Evolutionary conservation across 2,329 filamentous ascomycete species (phyloP).

Genomic region (Fusarium sp.): DNA sequence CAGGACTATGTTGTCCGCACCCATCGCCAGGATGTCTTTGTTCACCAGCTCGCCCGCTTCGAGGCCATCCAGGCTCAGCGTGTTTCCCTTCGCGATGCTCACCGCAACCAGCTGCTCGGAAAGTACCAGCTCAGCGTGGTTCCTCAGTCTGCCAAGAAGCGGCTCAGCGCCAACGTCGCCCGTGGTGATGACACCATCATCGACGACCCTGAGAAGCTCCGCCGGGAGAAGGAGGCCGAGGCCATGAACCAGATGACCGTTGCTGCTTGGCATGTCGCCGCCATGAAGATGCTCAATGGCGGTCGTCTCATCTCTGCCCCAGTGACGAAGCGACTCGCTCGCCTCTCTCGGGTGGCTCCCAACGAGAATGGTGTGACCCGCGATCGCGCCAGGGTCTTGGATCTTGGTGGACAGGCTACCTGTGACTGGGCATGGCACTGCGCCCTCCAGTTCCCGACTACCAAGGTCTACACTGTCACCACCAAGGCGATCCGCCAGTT

Average conservation of each 20-base stretch:
- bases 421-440: conserved; percentile 98
- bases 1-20: conserved; percentile 77
- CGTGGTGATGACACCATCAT: conserved; percentile 75
- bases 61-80: conserved; percentile 89
- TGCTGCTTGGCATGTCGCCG: conserved; percentile 71
- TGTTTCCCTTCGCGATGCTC: conserved; percentile 76
- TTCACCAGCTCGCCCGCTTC: conserved; percentile 86
- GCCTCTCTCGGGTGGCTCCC: conserved; percentile 62
- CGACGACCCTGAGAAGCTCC: conserved; percentile 72
- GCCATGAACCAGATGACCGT: conserved; percentile 78
- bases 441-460: conserved; percentile 84
- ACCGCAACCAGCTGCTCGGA: conserved; percentile 85
- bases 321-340: conserved; percentile 70
- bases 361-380: conserved; percentile 57
- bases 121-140: conserved; percentile 83
- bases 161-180: conserved; percentile 77
- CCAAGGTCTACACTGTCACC: conserved; percentile 89
- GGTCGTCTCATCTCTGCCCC: conserved; percentile 74
- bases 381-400: conserved; percentile 77
- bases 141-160: conserved; percentile 76
- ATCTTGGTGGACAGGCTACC: conserved; percentile 85
- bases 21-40: conserved; percentile 79
- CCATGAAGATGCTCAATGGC: conserved; percentile 71
- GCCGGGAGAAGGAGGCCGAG: conserved; percentile 82
- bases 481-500: conserved; percentile 78